phyloP scores from a whole-genome alignment of 257 asterid species.

The Nicotiana undulata region DNA sequence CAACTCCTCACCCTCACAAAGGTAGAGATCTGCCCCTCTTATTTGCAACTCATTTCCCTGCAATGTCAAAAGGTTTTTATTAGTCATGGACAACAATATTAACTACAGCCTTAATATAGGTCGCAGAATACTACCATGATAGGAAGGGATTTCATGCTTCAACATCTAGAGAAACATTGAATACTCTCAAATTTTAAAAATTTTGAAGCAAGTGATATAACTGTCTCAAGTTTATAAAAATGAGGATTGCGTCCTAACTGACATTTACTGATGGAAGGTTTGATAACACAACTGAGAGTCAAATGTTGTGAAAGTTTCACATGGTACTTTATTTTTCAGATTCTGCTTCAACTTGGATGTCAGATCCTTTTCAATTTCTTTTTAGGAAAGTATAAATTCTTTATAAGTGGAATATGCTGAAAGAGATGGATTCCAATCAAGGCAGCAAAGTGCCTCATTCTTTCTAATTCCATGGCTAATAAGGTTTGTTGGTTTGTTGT shows the following conservation, averaged over 20 bases:
- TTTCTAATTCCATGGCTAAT: neutral
- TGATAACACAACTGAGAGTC: neutral
- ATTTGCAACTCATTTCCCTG: slow-evolving; percentile 94
- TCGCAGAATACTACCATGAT: neutral
- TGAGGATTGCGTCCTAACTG: neutral
- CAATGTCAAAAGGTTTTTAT: neutral
- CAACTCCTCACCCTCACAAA: slow-evolving; percentile 58
- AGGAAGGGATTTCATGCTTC: neutral
- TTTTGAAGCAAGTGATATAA: neutral
- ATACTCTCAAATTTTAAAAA: neutral
- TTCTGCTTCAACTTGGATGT: neutral
- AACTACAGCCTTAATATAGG: neutral
- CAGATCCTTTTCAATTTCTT: neutral
- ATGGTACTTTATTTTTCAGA: neutral
- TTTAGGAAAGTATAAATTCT: neutral
- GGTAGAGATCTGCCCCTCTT: slow-evolving; percentile 62
- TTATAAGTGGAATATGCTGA: neutral
- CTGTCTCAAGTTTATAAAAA: neutral
- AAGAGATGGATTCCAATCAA: neutral
- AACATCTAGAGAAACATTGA: neutral
- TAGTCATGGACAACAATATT: neutral
- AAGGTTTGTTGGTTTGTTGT: neutral
- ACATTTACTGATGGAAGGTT: neutral
- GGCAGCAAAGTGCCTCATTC: neutral
- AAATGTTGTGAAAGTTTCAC: neutral